Evolutionary conservation across 345 rosid genomes (phyloP), one percentile per base, ranked within the genome.

Genomic region (Bretschneidera sinensis): DNA sequence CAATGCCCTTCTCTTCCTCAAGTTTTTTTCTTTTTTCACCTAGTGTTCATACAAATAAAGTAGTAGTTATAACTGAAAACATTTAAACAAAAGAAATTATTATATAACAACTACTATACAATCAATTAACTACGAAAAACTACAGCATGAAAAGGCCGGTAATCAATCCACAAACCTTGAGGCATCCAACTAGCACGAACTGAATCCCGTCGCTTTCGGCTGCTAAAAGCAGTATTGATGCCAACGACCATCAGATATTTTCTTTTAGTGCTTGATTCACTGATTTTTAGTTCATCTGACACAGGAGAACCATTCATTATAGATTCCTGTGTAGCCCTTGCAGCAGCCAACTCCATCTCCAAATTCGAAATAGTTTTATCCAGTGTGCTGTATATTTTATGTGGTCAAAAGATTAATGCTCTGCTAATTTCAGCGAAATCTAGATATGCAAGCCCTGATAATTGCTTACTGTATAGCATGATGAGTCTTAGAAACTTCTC

Each of bases 171-270:
- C 75, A 58, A 66, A 92, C 98, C 96, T 53, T 79, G 98, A 76
- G 97, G 97, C 95, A 92, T 87, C 98, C 98, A 92, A 60, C 96
- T 87, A 48, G 81, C 89, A 67, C 97, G 94, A 34, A 92, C 88
- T 2, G 98, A 89, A 72, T 92, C 98, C 73, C 98, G 83, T 22
- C 96, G 82, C 74, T 87, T 92, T 56, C 97, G 75, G 81, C 98
- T 92, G 67, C 95, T 92, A 73, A 92, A 92, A 5, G 98, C 98
- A 55, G 97, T 85, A 66, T 92, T 92, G 17, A 92, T 73, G 16
- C 98, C 98, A 48, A 92, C 72, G 51, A 92, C 96, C 98, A 92
- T 92, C 43, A 85, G 62, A 72, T 85, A 90, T 68, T 83, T 89
- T 62, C 92, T 82, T 71, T 62, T 85, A 47, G 75, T 71, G 57